These are phyloP conservation scores for Nannochloropsis granulata DNA, from an alignment of 108 stramenopile genomes.

Conservation along the genomic window DNA sequence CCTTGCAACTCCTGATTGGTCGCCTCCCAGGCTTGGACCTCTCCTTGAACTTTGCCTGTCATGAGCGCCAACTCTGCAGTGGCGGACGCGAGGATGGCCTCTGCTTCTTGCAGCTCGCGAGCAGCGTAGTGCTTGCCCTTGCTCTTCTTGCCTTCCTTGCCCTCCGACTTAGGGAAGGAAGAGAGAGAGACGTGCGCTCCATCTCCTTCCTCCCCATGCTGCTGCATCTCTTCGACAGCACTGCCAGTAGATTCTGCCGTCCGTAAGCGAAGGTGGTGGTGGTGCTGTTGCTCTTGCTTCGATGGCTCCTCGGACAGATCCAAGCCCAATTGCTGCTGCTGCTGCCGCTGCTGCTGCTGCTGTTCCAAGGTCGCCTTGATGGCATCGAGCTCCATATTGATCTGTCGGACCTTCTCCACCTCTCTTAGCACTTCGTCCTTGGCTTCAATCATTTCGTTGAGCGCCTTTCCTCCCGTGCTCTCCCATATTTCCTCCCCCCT, in stretches of 20 bases:
- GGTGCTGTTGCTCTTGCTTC: neutral
- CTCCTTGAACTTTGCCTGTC: no score
- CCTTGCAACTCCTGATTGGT: no score
- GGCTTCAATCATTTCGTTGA: neutral
- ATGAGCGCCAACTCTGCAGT: no score
- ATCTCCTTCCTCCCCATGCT: neutral
- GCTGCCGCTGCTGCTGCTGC: neutral
- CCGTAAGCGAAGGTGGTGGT: neutral
- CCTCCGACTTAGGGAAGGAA: no score
- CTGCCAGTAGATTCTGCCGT: neutral
- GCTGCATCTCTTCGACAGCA: neutral
- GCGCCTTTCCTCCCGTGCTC: neutral
- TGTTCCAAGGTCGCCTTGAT: neutral
- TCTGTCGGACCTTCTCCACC: neutral
- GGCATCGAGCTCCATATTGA: neutral
- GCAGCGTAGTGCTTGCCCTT: no score
- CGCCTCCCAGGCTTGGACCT: no score
- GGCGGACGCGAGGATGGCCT: no score
- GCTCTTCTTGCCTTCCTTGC: no score
- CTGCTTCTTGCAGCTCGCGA: no score
- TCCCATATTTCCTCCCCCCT: neutral
- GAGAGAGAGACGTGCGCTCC: no score
- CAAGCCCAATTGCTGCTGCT: neutral
- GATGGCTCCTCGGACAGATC: neutral
- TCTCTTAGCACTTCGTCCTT: neutral